Conservation (phyloP, 768 basidiomycete species). For the Holtermanniella nyarrowii region DNA sequence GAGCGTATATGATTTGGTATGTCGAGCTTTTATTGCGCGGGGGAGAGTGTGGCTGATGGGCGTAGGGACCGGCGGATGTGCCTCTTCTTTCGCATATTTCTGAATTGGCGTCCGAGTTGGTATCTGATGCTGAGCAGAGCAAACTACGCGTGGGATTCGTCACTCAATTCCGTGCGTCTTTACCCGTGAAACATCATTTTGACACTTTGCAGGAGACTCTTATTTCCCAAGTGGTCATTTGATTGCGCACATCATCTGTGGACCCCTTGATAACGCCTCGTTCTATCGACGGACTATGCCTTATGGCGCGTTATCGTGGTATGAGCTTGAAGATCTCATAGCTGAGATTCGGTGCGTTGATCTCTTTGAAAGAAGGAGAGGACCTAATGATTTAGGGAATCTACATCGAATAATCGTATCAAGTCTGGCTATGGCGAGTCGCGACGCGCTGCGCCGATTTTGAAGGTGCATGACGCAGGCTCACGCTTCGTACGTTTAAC, state of each 20-base stretch:
- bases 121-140: slow-evolving; percentile 12
- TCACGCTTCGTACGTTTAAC: slow-evolving; percentile 17
- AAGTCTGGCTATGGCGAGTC: slow-evolving; percentile 58
- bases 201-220: slow-evolving; percentile 9
- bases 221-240: slow-evolving; percentile 28
- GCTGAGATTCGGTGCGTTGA: slow-evolving; percentile 34
- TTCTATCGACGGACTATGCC: slow-evolving; percentile 29
- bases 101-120: slow-evolving; percentile 6
- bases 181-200: background rate
- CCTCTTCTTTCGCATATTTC: slow-evolving; percentile 25
- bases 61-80: slow-evolving; percentile 25
- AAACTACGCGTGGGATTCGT: slow-evolving; percentile 28
- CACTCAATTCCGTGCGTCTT: slow-evolving; percentile 7
- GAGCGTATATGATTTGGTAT: slow-evolving; percentile 29
- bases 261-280: slow-evolving; percentile 18
- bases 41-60: background rate
- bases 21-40: slow-evolving; percentile 4
- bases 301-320: slow-evolving; percentile 27
- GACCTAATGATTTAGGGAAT: slow-evolving; percentile 59
- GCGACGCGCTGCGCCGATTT: slow-evolving; percentile 56
- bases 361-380: too few species aligned
- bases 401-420: slow-evolving; percentile 69
- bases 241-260: slow-evolving; percentile 27
- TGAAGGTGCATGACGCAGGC: slow-evolving; percentile 61
- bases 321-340: slow-evolving; percentile 25